Conservation (phyloP, 78 protist species). For the Parvularia atlantis region DNA sequence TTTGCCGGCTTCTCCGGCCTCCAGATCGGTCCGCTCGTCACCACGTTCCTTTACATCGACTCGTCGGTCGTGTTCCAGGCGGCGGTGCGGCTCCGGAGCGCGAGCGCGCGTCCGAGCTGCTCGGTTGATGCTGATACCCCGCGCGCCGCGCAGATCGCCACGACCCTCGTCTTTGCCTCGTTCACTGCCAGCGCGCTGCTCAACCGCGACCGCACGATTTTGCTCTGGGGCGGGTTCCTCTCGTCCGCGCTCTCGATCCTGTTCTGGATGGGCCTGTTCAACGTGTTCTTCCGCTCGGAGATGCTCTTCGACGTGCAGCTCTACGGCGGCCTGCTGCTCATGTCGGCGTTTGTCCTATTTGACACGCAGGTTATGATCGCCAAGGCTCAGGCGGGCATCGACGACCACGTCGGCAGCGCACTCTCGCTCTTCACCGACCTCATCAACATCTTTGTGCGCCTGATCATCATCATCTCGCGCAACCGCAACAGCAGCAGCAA, state of each 20-base stretch:
- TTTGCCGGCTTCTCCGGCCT: too few relatives aligned
- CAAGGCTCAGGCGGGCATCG: conserved; percentile 19
- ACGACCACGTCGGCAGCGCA: conserved; percentile 30
- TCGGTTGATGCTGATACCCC: too few relatives aligned
- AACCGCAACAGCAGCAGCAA: conserved; percentile 11
- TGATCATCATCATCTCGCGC: conserved; percentile 35
- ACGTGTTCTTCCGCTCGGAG: conserved; percentile 25
- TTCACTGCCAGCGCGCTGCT: conserved; percentile 37
- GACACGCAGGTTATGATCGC: conserved; percentile 58
- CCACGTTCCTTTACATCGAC: too few relatives aligned
- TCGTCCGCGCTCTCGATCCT: conserved; percentile 19
- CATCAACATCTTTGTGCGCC: conserved; percentile 39
- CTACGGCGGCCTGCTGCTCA: conserved; percentile 42
- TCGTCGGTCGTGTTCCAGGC: too few relatives aligned
- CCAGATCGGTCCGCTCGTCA: too few relatives aligned
- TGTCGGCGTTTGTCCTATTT: conserved; percentile 46
- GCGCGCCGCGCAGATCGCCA: conserved; percentile 42
- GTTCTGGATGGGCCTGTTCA: conserved; percentile 12
- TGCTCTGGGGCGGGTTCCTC: conserved; percentile 40
- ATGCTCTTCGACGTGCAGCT: conserved; percentile 14
- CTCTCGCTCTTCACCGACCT: conserved; percentile 45
- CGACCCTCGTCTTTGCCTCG: conserved; percentile 36
- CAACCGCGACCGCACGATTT: conserved; percentile 13
- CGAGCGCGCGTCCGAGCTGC: too few relatives aligned
- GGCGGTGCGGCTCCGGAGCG: too few relatives aligned